Percentiles rank a stretch among this genome's conserved stretches.
These are phyloP conservation scores for Fusarium sp. DNA, from an alignment of 2,329 filamentous ascomycete species.

Conservation along the genomic window DNA sequence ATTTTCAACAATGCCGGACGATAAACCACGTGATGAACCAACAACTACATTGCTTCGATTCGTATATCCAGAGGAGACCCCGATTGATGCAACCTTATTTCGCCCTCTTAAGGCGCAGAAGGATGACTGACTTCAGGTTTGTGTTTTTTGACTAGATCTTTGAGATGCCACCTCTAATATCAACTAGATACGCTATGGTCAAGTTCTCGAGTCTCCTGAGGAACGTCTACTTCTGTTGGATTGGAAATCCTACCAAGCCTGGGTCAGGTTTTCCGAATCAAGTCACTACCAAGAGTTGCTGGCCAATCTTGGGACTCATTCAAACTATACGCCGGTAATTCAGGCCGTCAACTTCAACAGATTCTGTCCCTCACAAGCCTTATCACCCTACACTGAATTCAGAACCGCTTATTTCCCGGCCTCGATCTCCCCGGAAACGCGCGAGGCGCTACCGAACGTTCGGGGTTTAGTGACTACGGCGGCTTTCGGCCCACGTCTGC, in stretches of 20 bases:
- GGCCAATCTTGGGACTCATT: not conserved
- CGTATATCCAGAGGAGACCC: not conserved
- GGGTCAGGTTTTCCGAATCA: not conserved
- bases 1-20: not conserved
- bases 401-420: not conserved
- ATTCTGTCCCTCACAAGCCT: not conserved
- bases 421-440: not conserved
- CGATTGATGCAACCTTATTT: not conserved
- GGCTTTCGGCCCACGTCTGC: not conserved
- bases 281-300: not conserved
- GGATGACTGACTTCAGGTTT: not conserved
- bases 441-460: not conserved
- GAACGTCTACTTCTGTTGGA: not conserved
- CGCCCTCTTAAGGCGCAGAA: not conserved
- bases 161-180: not conserved
- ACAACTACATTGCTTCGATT: not conserved
- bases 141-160: not conserved
- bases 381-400: not conserved
- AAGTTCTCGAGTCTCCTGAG: not conserved
- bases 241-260: not conserved
- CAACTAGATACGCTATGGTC: not conserved
- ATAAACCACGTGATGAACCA: not conserved
- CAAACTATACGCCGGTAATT: not conserved
- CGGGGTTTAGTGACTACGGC: not conserved
- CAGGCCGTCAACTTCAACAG: not conserved